Evolutionary conservation across 2,329 filamentous ascomycete species (phyloP).

Genomic region (Fusarium verrucosum): DNA sequence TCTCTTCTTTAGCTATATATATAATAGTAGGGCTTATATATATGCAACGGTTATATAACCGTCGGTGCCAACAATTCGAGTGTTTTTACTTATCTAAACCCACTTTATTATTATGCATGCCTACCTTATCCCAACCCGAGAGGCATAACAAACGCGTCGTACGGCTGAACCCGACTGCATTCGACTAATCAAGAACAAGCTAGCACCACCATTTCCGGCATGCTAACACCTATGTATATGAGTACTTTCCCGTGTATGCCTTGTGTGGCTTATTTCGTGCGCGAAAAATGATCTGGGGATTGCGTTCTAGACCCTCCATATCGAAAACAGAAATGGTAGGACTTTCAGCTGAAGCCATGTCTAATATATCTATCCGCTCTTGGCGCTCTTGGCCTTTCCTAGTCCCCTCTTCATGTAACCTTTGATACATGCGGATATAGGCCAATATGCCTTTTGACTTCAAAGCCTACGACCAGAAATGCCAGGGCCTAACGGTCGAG

Average conservation of each 20-base stretch:
- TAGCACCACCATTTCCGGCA: neutral
- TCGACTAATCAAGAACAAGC: neutral
- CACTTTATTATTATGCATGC: neutral
- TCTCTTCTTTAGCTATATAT: too few relatives aligned
- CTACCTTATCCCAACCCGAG: neutral
- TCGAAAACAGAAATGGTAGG: neutral
- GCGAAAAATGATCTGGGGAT: neutral
- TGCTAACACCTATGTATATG: neutral
- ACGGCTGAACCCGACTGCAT: conserved; percentile 22
- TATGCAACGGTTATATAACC: too few relatives aligned
- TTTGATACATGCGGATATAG: neutral
- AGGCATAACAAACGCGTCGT: neutral
- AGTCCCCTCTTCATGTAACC: rapidly evolving
- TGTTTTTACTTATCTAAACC: rapidly evolving
- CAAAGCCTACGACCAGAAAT: conserved; percentile 52
- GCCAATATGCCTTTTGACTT: conserved; percentile 53
- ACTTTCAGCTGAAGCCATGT: neutral
- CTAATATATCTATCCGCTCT: neutral
- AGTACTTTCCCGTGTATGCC: conserved; percentile 6
- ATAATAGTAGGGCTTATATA: too few relatives aligned
- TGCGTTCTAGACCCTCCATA: neutral
- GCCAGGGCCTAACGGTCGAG: conserved; percentile 48
- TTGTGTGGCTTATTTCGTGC: conserved; percentile 13
- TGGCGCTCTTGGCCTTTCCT: neutral
- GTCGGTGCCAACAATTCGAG: too few relatives aligned